Evolutionary conservation across 164 flowering plant species (phyloP).

Genomic region (Cinnamomum chago): DNA sequence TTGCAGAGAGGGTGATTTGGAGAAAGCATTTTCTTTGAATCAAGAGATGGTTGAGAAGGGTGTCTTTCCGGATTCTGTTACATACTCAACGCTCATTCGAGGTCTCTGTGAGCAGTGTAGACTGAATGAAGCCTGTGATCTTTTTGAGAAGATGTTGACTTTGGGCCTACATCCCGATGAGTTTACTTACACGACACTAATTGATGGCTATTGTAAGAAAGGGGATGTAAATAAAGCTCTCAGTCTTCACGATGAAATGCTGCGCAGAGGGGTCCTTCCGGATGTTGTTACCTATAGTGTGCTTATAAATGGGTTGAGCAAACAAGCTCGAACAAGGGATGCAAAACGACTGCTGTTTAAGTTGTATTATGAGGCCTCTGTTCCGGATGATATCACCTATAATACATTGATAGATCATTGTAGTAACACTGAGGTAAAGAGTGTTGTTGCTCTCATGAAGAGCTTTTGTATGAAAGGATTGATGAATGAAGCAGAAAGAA

Average conservation of each 20-base stretch:
- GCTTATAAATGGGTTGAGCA: slow-evolving; percentile 74
- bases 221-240: slow-evolving; percentile 61
- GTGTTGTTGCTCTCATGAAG: slow-evolving; percentile 61
- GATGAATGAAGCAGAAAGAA: slow-evolving; percentile 80
- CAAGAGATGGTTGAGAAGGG: slow-evolving; percentile 62
- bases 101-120: slow-evolving; percentile 69
- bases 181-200: slow-evolving; percentile 65
- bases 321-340: slow-evolving; percentile 69
- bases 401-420: slow-evolving; percentile 61
- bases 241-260: slow-evolving; percentile 68
- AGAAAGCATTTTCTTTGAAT: slow-evolving; percentile 53
- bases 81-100: slow-evolving; percentile 69
- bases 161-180: slow-evolving; percentile 67
- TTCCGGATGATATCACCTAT: slow-evolving; percentile 60
- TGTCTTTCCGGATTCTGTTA: slow-evolving; percentile 52
- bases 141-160: slow-evolving; percentile 62
- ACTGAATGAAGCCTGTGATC: slow-evolving; percentile 55
- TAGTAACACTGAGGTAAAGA: slow-evolving; percentile 39
- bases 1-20: slow-evolving; percentile 48
- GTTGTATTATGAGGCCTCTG: slow-evolving; percentile 56
- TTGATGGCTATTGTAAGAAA: slow-evolving; percentile 66
- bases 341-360: slow-evolving; percentile 67
- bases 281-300: slow-evolving; percentile 84
- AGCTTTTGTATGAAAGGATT: slow-evolving; percentile 87
- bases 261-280: slow-evolving; percentile 62